Evolutionary conservation across 176 grass and related monocot genomes (phyloP).

Genomic region (Bolboschoenus planiculmis): DNA sequence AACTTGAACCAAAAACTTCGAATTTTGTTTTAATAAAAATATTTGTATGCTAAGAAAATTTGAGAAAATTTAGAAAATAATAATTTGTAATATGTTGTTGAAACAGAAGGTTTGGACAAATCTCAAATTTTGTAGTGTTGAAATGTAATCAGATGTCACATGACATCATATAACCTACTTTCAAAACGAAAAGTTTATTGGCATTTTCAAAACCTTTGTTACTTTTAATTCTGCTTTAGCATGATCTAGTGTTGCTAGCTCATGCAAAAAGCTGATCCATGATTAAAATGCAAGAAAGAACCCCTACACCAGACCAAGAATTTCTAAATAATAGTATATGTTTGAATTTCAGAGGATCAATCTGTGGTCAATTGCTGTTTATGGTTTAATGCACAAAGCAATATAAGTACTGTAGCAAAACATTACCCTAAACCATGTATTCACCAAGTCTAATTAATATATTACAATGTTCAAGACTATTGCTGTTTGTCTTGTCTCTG

Average conservation of each 20-base stretch:
- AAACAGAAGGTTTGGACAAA: neutral
- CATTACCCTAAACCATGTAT: too few species aligned
- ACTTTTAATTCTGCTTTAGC: neutral
- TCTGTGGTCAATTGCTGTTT: neutral
- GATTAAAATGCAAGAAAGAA: neutral
- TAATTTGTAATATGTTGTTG: neutral
- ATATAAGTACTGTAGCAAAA: too few species aligned
- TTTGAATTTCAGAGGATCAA: neutral
- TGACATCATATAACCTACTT: neutral
- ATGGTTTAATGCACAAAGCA: neutral
- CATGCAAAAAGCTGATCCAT: neutral
- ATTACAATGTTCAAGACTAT: too few species aligned
- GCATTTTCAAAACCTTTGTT: neutral
- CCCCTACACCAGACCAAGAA: neutral
- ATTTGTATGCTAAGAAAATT: neutral
- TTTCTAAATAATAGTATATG: neutral
- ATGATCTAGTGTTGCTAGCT: neutral
- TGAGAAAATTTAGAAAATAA: neutral
- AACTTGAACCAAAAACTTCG: neutral
- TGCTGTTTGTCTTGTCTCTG: neutral
- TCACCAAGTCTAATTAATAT: too few species aligned
- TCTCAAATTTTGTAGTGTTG: neutral
- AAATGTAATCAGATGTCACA: neutral
- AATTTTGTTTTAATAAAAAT: neutral
- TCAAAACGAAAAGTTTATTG: neutral